A percentile compares a stretch with the other conserved stretches of the same genome.
phyloP scores from a whole-genome alignment of 2,329 filamentous ascomycete genomes.

The Penicillium corylophilum region DNA sequence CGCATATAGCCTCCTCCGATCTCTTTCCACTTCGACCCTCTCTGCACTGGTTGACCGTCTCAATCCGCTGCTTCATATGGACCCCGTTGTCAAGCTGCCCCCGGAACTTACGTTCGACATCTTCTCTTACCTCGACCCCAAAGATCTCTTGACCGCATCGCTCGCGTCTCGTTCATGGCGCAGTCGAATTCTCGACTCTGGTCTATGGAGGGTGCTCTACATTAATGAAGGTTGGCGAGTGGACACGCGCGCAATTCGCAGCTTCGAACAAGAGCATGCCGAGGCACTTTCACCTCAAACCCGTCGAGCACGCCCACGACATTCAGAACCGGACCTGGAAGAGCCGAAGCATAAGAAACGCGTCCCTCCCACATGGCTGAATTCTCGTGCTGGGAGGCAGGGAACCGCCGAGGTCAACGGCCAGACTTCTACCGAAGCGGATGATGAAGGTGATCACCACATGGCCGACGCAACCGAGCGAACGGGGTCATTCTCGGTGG shows the following conservation, averaged over 20 bases:
- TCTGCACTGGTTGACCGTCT: constrained; percentile 77
- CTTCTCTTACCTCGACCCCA: constrained; percentile 78
- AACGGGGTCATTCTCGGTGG: constrained; percentile 9
- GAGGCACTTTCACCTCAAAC: constrained; percentile 36
- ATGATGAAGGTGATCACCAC: constrained; percentile 42
- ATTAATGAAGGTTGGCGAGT: constrained; percentile 82
- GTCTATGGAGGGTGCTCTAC: constrained; percentile 83
- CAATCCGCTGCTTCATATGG: constrained; percentile 83
- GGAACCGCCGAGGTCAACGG: constrained; percentile 1
- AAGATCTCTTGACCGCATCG: constrained; percentile 76
- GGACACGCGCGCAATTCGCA: constrained; percentile 62
- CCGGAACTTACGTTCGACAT: constrained; percentile 89
- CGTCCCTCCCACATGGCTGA: constrained; percentile 45
- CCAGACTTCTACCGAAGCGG: constrained; percentile 18
- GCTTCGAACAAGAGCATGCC: constrained; percentile 60
- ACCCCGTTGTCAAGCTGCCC: constrained; percentile 82
- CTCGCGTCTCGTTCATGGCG: constrained; percentile 81
- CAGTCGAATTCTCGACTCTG: constrained; percentile 73
- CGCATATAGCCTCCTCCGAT: constrained; percentile 73
- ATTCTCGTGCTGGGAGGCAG: constrained; percentile 33
- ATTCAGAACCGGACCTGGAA: constrained; percentile 49
- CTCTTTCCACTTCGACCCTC: constrained; percentile 76
- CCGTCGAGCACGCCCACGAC: constrained; percentile 49
- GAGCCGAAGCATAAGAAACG: constrained; percentile 56
- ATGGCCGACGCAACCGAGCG: constrained; percentile 44